Evolutionary conservation across 805 yeast genomes (phyloP), one percentile per base, ranked within the genome.

Genomic region (Kuraishia ogatae): DNA sequence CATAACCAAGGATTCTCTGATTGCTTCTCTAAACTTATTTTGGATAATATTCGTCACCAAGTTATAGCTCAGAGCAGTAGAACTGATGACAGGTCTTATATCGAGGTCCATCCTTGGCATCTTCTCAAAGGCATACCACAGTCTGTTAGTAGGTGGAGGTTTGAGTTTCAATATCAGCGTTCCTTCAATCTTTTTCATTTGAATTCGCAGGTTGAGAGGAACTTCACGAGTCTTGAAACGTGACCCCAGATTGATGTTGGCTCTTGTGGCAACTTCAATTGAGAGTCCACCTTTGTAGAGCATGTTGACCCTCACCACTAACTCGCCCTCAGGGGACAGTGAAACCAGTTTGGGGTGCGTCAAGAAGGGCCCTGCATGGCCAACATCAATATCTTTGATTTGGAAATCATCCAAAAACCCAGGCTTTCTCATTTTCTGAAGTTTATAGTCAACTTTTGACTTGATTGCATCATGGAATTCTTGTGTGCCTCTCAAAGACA

Each of bases 41-140:
- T 85, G 89, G 59, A 93, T 87, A 22, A 85, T 82, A 60, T 86
- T 87, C 1, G 96, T 91, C 48, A 94, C 80, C 66, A 92, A 77
- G 39, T 82, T 81, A 64, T 88, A 89, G 2, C 89, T 82, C 60
- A 94, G 71, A 60, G 89, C 88, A 55, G 96, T 78, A 4, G 96
- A 83, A 60, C 96, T 87, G 11, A 93, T 89, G n/a, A 89, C 81
- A 0, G 99, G 99, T 67, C 91, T 97, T 52, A 92, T 84, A 39
- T 79, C 82, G 57, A 93, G 66, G 55, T 83, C 86, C 64, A 93
- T 69, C 8, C 77, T 74, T 0, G 99, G 99, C 78, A 85, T 89
- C 11, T 78, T 69, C 58, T 83, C 87, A 67, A 91, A 94, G 1
- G 89, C 81, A 65, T 90, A 94, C 99, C 99, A 94, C 1, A 94